Evolutionary conservation across 1,284 basidiomycete genomes (phyloP).

Genomic region (Schizophyllum commune): DNA sequence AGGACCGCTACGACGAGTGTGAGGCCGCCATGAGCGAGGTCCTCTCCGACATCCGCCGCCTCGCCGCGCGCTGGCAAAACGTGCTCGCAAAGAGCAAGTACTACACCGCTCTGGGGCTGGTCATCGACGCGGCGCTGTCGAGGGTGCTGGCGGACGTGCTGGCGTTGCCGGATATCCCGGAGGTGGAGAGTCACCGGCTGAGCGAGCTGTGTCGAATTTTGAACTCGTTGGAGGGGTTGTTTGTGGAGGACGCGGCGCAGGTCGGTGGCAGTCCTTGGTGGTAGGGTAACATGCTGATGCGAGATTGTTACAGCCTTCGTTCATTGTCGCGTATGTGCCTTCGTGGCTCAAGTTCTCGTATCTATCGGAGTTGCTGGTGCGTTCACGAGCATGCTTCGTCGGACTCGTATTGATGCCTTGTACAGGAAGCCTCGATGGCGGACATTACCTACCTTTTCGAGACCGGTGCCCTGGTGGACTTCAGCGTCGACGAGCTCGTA

Average conservation of each 20-base stretch:
- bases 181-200: constrained; percentile 79
- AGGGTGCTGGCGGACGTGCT: constrained; percentile 72
- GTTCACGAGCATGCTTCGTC: constrained; percentile 20
- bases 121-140: constrained; percentile 68
- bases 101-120: constrained; percentile 61
- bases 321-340: constrained; percentile 71
- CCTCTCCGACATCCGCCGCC: constrained; percentile 56
- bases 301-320: constrained; percentile 38
- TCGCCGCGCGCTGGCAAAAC: constrained; percentile 65
- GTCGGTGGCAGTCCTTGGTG: constrained; percentile 27
- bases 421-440: constrained; percentile 83
- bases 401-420: constrained; percentile 2
- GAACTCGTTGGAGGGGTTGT: constrained; percentile 73
- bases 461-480: constrained; percentile 87
- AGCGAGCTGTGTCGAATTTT: constrained; percentile 78
- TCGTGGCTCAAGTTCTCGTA: constrained; percentile 96
- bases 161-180: constrained; percentile 83
- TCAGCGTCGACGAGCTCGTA: constrained; percentile 77
- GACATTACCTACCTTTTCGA: constrained; percentile 94
- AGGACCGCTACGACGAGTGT: constrained; percentile 72
- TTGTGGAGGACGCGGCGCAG: constrained; percentile 39
- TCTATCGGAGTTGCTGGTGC: constrained; percentile 79
- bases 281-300: neutral
- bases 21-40: constrained; percentile 66
- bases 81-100: constrained; percentile 60